Percentiles rank a stretch among this genome's conserved stretches.
Conservation (phyloP, 2,329 filamentous ascomycete species). For the Penicillium sp. region DNA sequence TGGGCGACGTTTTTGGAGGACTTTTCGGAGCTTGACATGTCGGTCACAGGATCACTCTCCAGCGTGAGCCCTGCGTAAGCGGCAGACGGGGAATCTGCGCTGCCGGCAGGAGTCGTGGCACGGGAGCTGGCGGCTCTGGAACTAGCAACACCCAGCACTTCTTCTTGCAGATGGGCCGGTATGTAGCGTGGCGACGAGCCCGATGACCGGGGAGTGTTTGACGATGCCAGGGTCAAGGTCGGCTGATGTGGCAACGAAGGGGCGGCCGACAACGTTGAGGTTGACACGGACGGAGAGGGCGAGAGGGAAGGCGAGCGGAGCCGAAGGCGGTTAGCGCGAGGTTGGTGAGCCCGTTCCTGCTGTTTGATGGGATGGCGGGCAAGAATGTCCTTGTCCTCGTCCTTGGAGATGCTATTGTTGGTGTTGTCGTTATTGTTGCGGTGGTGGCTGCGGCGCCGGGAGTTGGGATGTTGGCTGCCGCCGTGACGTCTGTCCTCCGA, state of each 20-base stretch:
- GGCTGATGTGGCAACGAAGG: constrained; percentile 11
- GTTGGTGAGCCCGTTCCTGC: constrained; percentile 19
- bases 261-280: constrained; percentile 3
- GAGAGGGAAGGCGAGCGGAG: constrained; percentile 27
- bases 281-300: constrained; percentile 20
- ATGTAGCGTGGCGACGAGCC: constrained; percentile 42
- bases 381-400: background rate
- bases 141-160: constrained; percentile 35
- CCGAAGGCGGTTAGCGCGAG: constrained; percentile 20
- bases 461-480: constrained; percentile 15
- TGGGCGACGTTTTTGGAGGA: constrained; percentile 15
- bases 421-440: constrained; percentile 1
- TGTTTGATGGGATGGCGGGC: background rate
- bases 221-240: constrained; percentile 1
- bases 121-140: constrained; percentile 8
- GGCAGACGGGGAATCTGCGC: constrained; percentile 46
- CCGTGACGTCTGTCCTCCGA: constrained; percentile 33
- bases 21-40: constrained; percentile 41
- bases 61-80: constrained; percentile 52
- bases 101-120: constrained; percentile 16
- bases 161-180: constrained; percentile 54
- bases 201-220: constrained; percentile 14
- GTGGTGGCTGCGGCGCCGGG: constrained; percentile 5
- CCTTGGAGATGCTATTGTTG: background rate
- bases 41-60: constrained; percentile 41